phyloP scores from a whole-genome alignment of 306 rosid genomes.

The Castanea sativa region DNA sequence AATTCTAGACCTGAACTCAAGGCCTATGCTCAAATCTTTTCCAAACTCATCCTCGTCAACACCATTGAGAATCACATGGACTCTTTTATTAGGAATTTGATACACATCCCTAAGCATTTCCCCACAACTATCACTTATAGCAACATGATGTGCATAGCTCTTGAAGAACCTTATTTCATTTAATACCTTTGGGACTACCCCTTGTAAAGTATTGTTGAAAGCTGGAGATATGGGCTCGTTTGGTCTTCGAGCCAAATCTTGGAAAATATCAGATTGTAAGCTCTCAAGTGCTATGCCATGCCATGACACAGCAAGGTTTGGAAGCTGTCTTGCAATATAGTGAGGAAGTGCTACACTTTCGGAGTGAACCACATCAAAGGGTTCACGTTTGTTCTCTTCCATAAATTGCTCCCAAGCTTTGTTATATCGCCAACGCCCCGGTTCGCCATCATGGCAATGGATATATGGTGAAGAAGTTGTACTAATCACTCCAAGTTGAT shows the following conservation, averaged over 20 bases:
- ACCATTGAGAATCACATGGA: slow-evolving; percentile 89
- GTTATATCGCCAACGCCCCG: slow-evolving; percentile 84
- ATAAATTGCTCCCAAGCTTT: slow-evolving; percentile 86
- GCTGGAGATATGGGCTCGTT: slow-evolving; percentile 61
- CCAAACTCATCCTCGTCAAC: slow-evolving; percentile 63
- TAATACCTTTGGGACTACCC: slow-evolving; percentile 71
- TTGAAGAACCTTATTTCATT: slow-evolving; percentile 87
- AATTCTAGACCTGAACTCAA: slow-evolving; percentile 47
- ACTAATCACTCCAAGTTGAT: slow-evolving; percentile 15
- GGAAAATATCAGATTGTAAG: slow-evolving; percentile 78
- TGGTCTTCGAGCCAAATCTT: slow-evolving; percentile 58
- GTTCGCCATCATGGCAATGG: slow-evolving; percentile 85
- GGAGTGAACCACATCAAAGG: slow-evolving; percentile 86
- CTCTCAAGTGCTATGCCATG: slow-evolving; percentile 95
- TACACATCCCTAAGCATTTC: slow-evolving; percentile 87
- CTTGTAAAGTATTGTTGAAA: slow-evolving; percentile 59
- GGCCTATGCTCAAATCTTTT: slow-evolving; percentile 48
- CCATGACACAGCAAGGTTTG: slow-evolving; percentile 92
- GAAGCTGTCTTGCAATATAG: slow-evolving; percentile 56
- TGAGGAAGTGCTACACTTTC: slow-evolving; percentile 97
- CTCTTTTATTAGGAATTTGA: slow-evolving; percentile 75
- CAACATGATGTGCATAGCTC: slow-evolving; percentile 77
- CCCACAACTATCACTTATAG: slow-evolving; percentile 90
- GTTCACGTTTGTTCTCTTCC: slow-evolving; percentile 47
- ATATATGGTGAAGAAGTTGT: slow-evolving; percentile 54